Percentiles rank a stretch among this genome's conserved stretches.
These are phyloP conservation scores for Emergomyces orientalis DNA, from an alignment of 2,329 filamentous ascomycete species.

Conservation along the genomic window DNA sequence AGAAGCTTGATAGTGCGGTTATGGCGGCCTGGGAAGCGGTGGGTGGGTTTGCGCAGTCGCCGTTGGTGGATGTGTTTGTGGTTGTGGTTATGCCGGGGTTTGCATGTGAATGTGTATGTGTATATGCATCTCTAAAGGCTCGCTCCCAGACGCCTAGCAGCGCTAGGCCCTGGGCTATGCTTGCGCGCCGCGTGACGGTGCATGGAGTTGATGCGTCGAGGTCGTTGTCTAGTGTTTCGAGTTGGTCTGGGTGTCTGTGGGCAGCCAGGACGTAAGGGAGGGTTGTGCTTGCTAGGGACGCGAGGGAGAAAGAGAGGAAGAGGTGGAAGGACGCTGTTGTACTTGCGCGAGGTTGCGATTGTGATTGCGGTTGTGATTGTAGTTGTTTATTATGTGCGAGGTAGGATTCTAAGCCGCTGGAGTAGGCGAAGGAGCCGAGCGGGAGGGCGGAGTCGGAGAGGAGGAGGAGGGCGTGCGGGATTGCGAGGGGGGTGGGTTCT, in stretches of 20 bases:
- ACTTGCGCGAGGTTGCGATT: constrained; percentile 20
- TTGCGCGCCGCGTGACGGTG: constrained; percentile 52
- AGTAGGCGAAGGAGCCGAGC: constrained; percentile 57
- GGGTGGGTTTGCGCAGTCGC: not conserved
- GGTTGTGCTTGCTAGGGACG: constrained; percentile 49
- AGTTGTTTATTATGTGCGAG: constrained; percentile 46
- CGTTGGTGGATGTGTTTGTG: not conserved
- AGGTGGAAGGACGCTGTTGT: constrained; percentile 40
- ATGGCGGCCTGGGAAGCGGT: constrained; percentile 18
- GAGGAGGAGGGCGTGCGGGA: constrained; percentile 48
- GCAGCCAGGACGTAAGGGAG: constrained; percentile 52
- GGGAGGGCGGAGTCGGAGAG: constrained; percentile 56
- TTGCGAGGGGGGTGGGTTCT: constrained; percentile 17
- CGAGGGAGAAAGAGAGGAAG: constrained; percentile 49
- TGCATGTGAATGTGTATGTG: not conserved
- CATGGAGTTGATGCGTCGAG: constrained; percentile 55
- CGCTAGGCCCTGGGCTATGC: constrained; percentile 51
- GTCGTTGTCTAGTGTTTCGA: constrained; percentile 51
- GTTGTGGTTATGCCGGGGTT: not conserved
- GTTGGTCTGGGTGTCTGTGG: constrained; percentile 40
- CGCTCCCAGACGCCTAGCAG: constrained; percentile 53
- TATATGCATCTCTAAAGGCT: constrained; percentile 35
- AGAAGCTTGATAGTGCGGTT: constrained; percentile 30
- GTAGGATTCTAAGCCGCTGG: constrained; percentile 55
- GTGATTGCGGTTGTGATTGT: constrained; percentile 9